These are phyloP conservation scores for Penicillium canescens DNA, from an alignment of 495 filamentous ascomycete genomes.

Conservation along the genomic window DNA sequence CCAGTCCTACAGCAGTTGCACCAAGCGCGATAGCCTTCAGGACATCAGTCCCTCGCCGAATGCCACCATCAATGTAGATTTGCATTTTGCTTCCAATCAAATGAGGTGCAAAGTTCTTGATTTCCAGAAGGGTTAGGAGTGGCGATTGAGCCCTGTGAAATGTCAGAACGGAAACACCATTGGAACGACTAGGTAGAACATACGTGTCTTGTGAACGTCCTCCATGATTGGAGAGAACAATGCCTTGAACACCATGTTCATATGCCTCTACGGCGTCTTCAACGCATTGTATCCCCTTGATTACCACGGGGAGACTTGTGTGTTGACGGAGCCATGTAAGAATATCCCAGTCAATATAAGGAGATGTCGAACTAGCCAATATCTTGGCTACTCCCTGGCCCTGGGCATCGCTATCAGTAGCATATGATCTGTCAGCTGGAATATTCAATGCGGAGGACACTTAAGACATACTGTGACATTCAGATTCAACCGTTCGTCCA, in stretches of 20 bases:
- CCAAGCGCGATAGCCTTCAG: slow-evolving; percentile 86
- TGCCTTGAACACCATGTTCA: slow-evolving; percentile 73
- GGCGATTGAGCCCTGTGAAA: slow-evolving; percentile 66
- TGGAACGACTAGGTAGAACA: slow-evolving; percentile 19
- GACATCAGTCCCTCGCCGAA: slow-evolving; percentile 82
- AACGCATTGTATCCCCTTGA: slow-evolving; percentile 88
- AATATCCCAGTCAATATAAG: slow-evolving; percentile 74
- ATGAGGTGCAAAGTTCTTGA: slow-evolving; percentile 62
- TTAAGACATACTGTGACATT: slow-evolving; percentile 22
- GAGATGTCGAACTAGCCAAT: slow-evolving; percentile 83
- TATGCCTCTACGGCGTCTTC: slow-evolving; percentile 81
- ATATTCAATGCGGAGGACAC: background rate
- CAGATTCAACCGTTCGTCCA: slow-evolving; percentile 64
- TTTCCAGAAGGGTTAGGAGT: slow-evolving; percentile 70
- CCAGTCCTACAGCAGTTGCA: slow-evolving; percentile 82
- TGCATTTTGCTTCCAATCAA: slow-evolving; percentile 65
- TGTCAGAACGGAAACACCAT: slow-evolving; percentile 41
- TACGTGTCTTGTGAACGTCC: slow-evolving; percentile 48
- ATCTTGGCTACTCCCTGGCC: slow-evolving; percentile 71
- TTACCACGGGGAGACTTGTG: slow-evolving; percentile 80
- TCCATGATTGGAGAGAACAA: slow-evolving; percentile 63
- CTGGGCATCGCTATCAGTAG: slow-evolving; percentile 10
- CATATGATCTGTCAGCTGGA: background rate
- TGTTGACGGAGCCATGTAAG: slow-evolving; percentile 77
- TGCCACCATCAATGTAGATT: slow-evolving; percentile 80